These are phyloP conservation scores for Taiozyma sp. DNA, from an alignment of 1,139 yeast genomes.

Conservation along the genomic window DNA sequence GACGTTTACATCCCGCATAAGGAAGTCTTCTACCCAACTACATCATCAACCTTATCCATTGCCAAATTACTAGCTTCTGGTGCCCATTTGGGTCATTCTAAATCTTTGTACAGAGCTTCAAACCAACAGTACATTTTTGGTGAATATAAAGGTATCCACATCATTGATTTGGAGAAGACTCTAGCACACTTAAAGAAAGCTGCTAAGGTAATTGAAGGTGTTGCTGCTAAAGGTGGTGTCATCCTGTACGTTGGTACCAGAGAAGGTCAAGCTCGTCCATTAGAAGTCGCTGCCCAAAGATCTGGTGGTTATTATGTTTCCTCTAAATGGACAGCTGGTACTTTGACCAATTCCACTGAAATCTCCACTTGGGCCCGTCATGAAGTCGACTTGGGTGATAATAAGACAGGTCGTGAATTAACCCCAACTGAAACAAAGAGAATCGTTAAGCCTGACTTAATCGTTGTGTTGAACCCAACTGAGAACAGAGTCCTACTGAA, in stretches of 20 bases:
- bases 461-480: slow-evolving; percentile 82
- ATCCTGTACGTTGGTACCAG: slow-evolving; percentile 83
- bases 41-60: slow-evolving; percentile 54
- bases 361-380: slow-evolving; percentile 59
- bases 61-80: slow-evolving; percentile 84
- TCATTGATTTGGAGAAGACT: slow-evolving; percentile 87
- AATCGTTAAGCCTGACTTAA: slow-evolving; percentile 80
- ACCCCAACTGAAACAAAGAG: slow-evolving; percentile 37
- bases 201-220: slow-evolving; percentile 71
- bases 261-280: slow-evolving; percentile 68
- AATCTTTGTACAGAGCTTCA: slow-evolving; percentile 73
- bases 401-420: slow-evolving; percentile 54
- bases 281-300: slow-evolving; percentile 77
- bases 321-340: slow-evolving; percentile 92
- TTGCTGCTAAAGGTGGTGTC: slow-evolving; percentile 81
- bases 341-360: slow-evolving; percentile 79
- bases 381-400: slow-evolving; percentile 66
- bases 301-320: slow-evolving; percentile 78
- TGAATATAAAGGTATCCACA: slow-evolving; percentile 80
- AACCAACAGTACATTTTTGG: slow-evolving; percentile 89
- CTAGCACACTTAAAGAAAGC: slow-evolving; percentile 73
- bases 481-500: slow-evolving; percentile 78
- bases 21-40: slow-evolving; percentile 56
- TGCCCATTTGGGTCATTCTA: slow-evolving; percentile 90
- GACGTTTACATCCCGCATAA: slow-evolving; percentile 68